These are phyloP conservation scores for Bisporella sp. DNA, from an alignment of 2,329 filamentous ascomycete genomes.

Conservation along the genomic window DNA sequence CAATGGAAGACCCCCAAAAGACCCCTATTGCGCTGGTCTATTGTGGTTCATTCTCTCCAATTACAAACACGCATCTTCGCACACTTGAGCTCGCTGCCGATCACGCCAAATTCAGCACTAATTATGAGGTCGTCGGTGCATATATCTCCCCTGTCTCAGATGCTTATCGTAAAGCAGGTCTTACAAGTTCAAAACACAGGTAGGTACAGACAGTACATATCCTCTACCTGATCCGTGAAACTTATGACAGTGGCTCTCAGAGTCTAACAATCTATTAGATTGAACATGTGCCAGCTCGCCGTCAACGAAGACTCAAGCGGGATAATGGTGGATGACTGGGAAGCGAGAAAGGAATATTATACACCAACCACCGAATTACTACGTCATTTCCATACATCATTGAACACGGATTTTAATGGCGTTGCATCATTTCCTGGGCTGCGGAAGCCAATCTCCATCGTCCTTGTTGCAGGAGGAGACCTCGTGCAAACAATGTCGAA, in stretches of 20 bases:
- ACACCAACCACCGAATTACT: conserved; percentile 83
- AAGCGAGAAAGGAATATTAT: conserved; percentile 76
- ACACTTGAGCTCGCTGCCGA: conserved; percentile 76
- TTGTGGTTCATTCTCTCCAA: conserved; percentile 47
- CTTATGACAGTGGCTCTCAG: too few species aligned
- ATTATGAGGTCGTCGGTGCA: conserved; percentile 81
- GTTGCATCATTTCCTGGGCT: conserved; percentile 61
- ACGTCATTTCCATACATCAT: conserved; percentile 85
- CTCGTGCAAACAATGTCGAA: conserved; percentile 9
- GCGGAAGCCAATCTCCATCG: conserved; percentile 60
- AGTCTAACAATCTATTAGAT: conserved; percentile 31
- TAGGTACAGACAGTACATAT: conserved; percentile 24
- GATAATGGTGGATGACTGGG: conserved; percentile 85
- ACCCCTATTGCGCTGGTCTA: too few species aligned
- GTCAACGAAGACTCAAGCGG: conserved; percentile 69
- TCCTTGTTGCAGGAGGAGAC: conserved; percentile 74
- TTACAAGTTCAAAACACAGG: conserved; percentile 66
- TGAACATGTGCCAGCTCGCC: conserved; percentile 82
- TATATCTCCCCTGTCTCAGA: conserved; percentile 61
- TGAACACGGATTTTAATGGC: conserved; percentile 72
- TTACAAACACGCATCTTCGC: conserved; percentile 70
- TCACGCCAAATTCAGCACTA: conserved; percentile 65
- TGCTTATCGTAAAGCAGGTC: conserved; percentile 67
- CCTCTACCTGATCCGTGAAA: neutral
- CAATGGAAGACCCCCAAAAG: too few species aligned